Evolutionary conservation across 441 rosid genomes (phyloP), one percentile per base, ranked within the genome.

Genomic region (Pelargonium cotyledonis): DNA sequence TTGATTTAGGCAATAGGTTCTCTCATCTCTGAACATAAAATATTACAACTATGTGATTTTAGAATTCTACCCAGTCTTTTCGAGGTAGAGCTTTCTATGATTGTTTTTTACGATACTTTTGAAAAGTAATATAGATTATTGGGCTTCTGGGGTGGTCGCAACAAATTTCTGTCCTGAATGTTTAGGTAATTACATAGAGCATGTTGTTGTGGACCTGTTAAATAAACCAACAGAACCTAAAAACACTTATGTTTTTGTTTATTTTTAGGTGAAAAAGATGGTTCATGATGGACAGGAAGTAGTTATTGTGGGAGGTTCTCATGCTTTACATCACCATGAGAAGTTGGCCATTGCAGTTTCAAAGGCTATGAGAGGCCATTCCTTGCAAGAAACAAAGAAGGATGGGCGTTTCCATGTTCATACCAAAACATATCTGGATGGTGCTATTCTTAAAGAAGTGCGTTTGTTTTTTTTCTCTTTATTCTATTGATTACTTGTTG

Each of bases 341-440:
- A 95, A 92, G 86, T 78, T 95, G 82, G 91, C 99, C 65, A 90
- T 95, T 80, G 97, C 99, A 40, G 87, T 95, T 71, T 87, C 98
- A 69, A 95, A 95, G 84, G 99, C 99, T 65, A 95, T 89, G 96
- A 91, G 91, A 35, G 90, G 97, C 74, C 96, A 89, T 86, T 92
- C 99, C 73, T 81, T 95, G 80, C 99, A 92, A 81, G 96, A 95
- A 81, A 95, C 99, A 41, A 92, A 83, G 78, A 90, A 79, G 66
- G 99, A 92, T 72, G 99, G 97, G 35, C 92, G 95, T 61, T 95
- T 91, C 77, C 97, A 90, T 78, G 97, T 92, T 76, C 99, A 84
- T 73, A 92, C 98, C 72, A 95, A 89, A 81, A 95, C 88, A 72
- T 92, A 87, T 79, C 75, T 95, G 62, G 99, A 95, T 82, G 99